Base-by-base conservation (phyloP, 768 basidiomycete species). In the Termitomyces heimii region DNA sequence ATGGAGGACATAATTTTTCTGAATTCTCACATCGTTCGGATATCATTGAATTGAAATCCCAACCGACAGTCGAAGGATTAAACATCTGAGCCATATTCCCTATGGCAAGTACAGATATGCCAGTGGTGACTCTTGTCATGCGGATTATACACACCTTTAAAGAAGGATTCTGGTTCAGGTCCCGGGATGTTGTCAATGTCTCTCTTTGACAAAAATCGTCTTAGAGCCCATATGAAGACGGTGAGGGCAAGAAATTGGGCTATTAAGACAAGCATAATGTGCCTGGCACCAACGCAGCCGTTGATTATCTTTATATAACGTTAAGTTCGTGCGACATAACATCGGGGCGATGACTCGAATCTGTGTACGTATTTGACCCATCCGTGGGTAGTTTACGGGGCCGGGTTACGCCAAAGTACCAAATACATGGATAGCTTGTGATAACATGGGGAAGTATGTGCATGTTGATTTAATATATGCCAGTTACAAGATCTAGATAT, bases 171-270 rank as follows among this genome's bases (percentile, higher is more conserved):
- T 1, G 67, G 59, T 18, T 58, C 61, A 3, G 74, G 75, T 12
- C 75, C 75, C 2, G 72, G 73, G 37, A 76, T 62, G 50, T 73
- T 72, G 44, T 70, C 68, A 16, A 76, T 58, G 35, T 68, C 65
- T 5, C 60, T 64, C 29, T 62, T 65, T 13, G 53, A 51, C 29
- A 66, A 18, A 13, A 62, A 53, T 18, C 56, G 60, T 24, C 55
- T 56, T 22, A 68, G 26, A 32, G 50, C n/a, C 60, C 55, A 62
- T 1, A 60, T 49, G 24, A 58, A 13, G n/a, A 46, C 46, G 20
- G 46, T 53, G 28, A 65, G 26, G 42, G 47, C 16, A 22, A 59
- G 8, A 7, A 39, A 29, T 40, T 52, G 54, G 1, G 47, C 20
- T 45, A 60, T 13, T n/a, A 57, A 26, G 4, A 29, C 16, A 20